Percentiles rank a stretch among this genome's conserved stretches.
Evolutionary conservation across 148 eudicot genomes (phyloP).

Genomic region (Limonium bicolor): DNA sequence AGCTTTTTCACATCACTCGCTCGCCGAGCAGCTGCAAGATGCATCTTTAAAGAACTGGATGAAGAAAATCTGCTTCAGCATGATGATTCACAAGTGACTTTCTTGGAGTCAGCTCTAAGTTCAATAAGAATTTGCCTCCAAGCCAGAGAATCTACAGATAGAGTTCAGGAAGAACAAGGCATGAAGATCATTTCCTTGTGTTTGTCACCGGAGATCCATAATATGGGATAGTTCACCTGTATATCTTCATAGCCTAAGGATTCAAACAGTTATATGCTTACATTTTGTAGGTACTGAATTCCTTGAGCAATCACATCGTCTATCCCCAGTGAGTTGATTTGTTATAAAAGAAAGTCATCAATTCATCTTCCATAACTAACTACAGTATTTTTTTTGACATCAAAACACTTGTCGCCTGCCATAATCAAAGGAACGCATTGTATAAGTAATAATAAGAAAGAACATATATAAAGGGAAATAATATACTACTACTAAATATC

Average conservation of each 20-base stretch:
- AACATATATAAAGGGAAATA: too few species aligned
- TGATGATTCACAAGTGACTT: slow-evolving; percentile 21
- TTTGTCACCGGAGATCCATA: too few species aligned
- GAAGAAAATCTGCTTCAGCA: slow-evolving; percentile 22
- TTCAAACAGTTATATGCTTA: slow-evolving; percentile 24
- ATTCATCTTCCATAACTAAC: slow-evolving; percentile 90
- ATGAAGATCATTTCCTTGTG: too few species aligned
- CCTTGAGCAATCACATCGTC: slow-evolving; percentile 78
- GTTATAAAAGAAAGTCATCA: slow-evolving; percentile 88
- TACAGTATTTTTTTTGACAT: slow-evolving; percentile 96
- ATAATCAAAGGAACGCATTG: not conserved
- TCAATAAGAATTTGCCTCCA: slow-evolving; percentile 65
- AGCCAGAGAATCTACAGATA: slow-evolving; percentile 97
- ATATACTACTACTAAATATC: too few species aligned
- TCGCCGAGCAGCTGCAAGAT: slow-evolving; percentile 89
- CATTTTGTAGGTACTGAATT: slow-evolving; percentile 82
- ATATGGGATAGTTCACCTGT: too few species aligned
- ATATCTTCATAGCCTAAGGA: too few species aligned
- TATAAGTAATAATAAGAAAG: too few species aligned
- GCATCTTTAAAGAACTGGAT: slow-evolving; percentile 59
- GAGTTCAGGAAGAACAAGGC: too few species aligned
- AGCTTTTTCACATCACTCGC: slow-evolving; percentile 75
- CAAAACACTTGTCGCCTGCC: slow-evolving; percentile 95
- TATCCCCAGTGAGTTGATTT: slow-evolving; percentile 78
- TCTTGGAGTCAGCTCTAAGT: slow-evolving; percentile 19